phyloP scores from a whole-genome alignment of 352 stramenopile species.

The Globisporangium radiosum region DNA sequence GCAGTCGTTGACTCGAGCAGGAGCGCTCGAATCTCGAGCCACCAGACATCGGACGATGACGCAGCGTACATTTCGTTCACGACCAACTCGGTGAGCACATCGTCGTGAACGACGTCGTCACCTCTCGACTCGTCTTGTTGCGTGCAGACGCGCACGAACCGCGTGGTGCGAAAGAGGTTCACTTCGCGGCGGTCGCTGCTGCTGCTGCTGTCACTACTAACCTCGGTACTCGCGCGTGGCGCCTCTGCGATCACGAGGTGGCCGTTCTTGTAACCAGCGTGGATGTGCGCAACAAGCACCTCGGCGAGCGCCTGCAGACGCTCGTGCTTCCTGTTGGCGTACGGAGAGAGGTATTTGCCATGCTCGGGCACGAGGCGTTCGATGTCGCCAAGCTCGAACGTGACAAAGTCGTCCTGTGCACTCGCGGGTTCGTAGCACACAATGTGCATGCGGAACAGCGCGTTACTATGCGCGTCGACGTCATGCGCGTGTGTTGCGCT shows the following conservation, averaged over 20 bases:
- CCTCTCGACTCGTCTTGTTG: neutral
- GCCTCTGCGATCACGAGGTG: conserved; percentile 51
- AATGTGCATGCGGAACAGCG: conserved; percentile 44
- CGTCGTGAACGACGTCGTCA: neutral
- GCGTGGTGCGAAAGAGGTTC: conserved; percentile 45
- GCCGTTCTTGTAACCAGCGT: conserved; percentile 64
- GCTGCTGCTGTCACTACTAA: conserved; percentile 1
- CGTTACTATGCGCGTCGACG: conserved; percentile 11
- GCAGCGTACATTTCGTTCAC: conserved; percentile 50
- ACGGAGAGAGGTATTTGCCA: conserved; percentile 28
- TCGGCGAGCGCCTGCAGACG: conserved; percentile 37
- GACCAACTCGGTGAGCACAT: conserved; percentile 28
- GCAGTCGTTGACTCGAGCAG: conserved; percentile 13
- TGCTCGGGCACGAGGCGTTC: conserved; percentile 28
- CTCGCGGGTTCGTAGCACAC: conserved; percentile 41
- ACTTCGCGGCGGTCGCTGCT: conserved; percentile 21
- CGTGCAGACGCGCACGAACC: conserved; percentile 16
- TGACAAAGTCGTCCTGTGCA: conserved; percentile 35
- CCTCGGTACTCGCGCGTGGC: conserved; percentile 2
- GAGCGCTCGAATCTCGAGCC: conserved; percentile 43
- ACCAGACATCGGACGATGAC: conserved; percentile 51
- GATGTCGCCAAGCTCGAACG: conserved; percentile 45
- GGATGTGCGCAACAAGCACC: conserved; percentile 31
- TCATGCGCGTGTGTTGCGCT: neutral
- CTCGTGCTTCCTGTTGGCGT: conserved; percentile 22